A percentile compares a stretch with the other conserved stretches of the same genome.
Conservation (phyloP, 257 asterid genomes). For the Fraxinus pennsylvanica region DNA sequence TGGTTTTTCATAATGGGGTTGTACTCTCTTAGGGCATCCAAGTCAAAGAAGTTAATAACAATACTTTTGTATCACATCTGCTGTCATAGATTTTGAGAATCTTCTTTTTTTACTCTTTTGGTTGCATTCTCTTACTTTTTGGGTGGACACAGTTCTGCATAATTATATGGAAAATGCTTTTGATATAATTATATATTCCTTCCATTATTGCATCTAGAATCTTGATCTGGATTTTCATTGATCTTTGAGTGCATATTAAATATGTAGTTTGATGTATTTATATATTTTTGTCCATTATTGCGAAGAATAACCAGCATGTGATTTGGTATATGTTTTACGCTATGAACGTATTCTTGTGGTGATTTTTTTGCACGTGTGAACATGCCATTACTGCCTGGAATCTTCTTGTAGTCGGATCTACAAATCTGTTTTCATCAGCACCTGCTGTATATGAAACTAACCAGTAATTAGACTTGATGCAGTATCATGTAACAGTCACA, state of each 20-base stretch:
- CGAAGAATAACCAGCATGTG: conserved; percentile 5
- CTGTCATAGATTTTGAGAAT: not conserved
- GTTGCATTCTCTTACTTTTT: not conserved
- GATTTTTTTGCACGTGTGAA: not conserved
- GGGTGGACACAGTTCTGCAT: not conserved
- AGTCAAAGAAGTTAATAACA: not conserved
- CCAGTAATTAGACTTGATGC: not conserved
- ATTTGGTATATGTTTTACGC: not conserved
- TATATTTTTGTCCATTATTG: not conserved
- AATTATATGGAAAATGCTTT: not conserved
- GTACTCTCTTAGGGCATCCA: not conserved
- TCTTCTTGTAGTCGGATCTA: not conserved
- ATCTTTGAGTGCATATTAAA: conserved; percentile 2
- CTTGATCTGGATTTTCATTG: not conserved
- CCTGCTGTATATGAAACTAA: not conserved
- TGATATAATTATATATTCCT: not conserved
- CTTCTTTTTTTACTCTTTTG: not conserved
- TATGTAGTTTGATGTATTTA: not conserved
- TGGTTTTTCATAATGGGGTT: not conserved
- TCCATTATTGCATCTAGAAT: not conserved
- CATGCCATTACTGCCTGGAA: not conserved
- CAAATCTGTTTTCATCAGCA: not conserved
- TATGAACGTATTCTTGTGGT: not conserved
- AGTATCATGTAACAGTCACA: not conserved
- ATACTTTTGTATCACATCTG: not conserved